phyloP scores from a whole-genome alignment of 371 early-diverging fungal genomes.

The Mucor plumbeus region DNA sequence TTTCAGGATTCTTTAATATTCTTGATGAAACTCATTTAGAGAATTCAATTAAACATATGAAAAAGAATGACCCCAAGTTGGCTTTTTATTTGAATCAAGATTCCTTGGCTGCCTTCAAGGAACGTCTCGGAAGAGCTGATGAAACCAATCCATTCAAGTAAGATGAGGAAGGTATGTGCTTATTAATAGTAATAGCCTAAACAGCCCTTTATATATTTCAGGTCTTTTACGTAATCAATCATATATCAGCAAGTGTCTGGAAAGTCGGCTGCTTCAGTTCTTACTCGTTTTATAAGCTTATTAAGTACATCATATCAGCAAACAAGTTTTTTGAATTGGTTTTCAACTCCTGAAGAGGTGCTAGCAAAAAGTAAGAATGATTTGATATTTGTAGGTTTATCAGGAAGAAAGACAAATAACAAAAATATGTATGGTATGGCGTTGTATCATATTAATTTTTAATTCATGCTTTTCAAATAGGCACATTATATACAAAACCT shows the following conservation, averaged over 20 bases:
- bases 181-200: no score
- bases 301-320: slow-evolving; percentile 35
- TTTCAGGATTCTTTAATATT: slow-evolving; percentile 2
- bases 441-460: no score
- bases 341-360: slow-evolving; percentile 50
- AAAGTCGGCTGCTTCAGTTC: slow-evolving; percentile 50
- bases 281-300: slow-evolving; percentile 39
- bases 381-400: slow-evolving; percentile 50
- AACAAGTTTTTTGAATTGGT: slow-evolving; percentile 22
- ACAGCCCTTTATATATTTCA: background rate
- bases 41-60: slow-evolving; percentile 34
- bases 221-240: slow-evolving; percentile 11
- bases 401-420: slow-evolving; percentile 39
- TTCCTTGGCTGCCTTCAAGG: slow-evolving; percentile 19
- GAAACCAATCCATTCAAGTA: slow-evolving; percentile 39
- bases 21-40: background rate
- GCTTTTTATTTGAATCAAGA: slow-evolving; percentile 27
- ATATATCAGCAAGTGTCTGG: slow-evolving; percentile 30
- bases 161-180: slow-evolving; percentile 3
- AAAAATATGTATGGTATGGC: no score
- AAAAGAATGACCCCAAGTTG: slow-evolving; percentile 36
- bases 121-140: slow-evolving; percentile 14
- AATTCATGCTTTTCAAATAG: slow-evolving; percentile 5
- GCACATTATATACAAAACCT: slow-evolving; percentile 41
- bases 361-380: slow-evolving; percentile 30